Evolutionary conservation across 192 early-diverging fungal species (phyloP).

Genomic region (Backusella mclennaniae): DNA sequence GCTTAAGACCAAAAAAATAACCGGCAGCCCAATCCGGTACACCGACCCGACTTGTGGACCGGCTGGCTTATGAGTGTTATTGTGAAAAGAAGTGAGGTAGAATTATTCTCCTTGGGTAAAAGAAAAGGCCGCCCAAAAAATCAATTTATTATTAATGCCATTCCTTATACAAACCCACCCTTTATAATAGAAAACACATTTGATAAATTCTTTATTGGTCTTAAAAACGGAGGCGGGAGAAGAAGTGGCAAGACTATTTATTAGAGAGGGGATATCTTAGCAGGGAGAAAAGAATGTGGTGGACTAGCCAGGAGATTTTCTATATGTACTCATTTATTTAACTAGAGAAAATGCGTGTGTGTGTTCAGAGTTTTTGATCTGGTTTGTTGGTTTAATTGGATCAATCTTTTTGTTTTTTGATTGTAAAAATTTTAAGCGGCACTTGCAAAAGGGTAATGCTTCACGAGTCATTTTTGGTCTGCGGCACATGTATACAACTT

Average conservation of each 20-base stretch:
- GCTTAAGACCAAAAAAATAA: background rate
- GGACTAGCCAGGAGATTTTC: background rate
- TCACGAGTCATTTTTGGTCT: conserved; percentile 13
- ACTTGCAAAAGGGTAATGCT: conserved; percentile 15
- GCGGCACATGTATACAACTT: conserved; percentile 15
- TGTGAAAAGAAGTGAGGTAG: background rate
- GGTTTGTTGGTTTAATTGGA: background rate
- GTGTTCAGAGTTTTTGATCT: background rate
- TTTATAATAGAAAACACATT: conserved; percentile 6
- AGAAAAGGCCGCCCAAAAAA: background rate
- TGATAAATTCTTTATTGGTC: background rate
- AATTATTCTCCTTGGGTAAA: conserved; percentile 12
- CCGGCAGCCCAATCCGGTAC: conserved; percentile 9
- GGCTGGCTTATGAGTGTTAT: background rate
- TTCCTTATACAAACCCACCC: background rate
- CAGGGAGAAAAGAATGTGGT: conserved; percentile 4
- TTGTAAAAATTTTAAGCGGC: conserved; percentile 5
- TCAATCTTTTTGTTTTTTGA: background rate
- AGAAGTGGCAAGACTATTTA: background rate
- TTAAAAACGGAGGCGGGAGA: background rate
- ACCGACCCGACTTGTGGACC: background rate
- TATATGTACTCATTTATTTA: background rate
- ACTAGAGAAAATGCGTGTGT: background rate
- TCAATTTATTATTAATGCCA: background rate
- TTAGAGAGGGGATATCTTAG: background rate